Conservation (phyloP, 106 monocot species). For the Xerophyta viscosa region DNA sequence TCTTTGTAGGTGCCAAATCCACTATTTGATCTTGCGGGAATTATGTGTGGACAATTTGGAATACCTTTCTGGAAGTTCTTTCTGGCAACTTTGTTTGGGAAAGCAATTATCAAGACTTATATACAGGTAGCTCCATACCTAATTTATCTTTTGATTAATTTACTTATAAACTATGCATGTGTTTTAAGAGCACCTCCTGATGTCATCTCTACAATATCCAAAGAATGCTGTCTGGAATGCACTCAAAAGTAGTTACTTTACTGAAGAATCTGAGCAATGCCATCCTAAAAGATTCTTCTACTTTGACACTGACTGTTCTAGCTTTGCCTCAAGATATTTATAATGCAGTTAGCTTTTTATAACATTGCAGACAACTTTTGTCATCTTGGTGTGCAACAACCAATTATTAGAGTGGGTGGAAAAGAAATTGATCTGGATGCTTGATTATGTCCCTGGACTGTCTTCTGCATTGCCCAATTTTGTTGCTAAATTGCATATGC, state of each 20-base stretch:
- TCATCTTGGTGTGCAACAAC: slow-evolving; percentile 60
- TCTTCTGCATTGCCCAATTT: slow-evolving; percentile 31
- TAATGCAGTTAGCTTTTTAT: too few species aligned
- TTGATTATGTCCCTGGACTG: slow-evolving; percentile 34
- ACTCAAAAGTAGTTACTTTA: too few species aligned
- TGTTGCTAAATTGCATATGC: slow-evolving; percentile 32
- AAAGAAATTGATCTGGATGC: slow-evolving; percentile 45
- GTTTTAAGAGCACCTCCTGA: too few species aligned
- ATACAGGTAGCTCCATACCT: slow-evolving; percentile 78
- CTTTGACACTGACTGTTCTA: too few species aligned
- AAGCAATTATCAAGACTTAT: slow-evolving; percentile 78
- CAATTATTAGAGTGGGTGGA: slow-evolving; percentile 60
- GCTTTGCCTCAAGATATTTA: too few species aligned
- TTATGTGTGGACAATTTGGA: slow-evolving; percentile 87
- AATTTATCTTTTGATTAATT: too few species aligned
- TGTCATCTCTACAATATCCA: too few species aligned
- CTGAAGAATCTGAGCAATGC: too few species aligned
- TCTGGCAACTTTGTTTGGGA: slow-evolving; percentile 70
- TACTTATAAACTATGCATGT: too few species aligned
- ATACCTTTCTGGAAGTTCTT: slow-evolving; percentile 90
- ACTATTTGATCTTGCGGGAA: slow-evolving; percentile 89
- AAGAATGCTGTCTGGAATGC: too few species aligned
- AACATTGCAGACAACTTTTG: slow-evolving; percentile 54
- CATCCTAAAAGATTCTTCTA: too few species aligned
- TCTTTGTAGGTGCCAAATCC: slow-evolving; percentile 96